Base-by-base conservation (phyloP, 179 eudicot genomes). In the Corrigiola litoralis region DNA sequence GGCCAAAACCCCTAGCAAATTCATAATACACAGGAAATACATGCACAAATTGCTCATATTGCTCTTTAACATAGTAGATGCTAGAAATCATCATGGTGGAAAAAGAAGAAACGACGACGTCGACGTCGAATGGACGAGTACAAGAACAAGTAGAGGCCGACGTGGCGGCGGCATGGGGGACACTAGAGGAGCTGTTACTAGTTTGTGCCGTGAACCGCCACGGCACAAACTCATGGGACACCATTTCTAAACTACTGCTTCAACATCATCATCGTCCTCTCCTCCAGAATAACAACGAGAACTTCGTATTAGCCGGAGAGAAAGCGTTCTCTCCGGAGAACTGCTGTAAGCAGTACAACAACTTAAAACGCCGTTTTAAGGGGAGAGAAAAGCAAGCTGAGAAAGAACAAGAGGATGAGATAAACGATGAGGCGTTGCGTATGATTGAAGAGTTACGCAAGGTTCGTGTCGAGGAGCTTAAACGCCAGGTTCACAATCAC, bases 171-270 rank as follows among this genome's bases (percentile, higher is more conserved):
- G 40, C 70, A 28, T 82, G 86, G 86, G 81, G 83, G 21, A 79
- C 81, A 32, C 76, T 73, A 37, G 86, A 79, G 59, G 81, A 82
- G 75, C 71, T 82, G 1, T 48, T 82, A 61, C 63, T 82, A 27
- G 86, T 70, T 42, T 82, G 77, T 56, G 83, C 86, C 52, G 79
- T 82, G 17, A 76, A 50, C 49, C 86, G 86, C 31, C 81, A 76
- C 61, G 86, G 86, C 1, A 33, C 68, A 11, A 32, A 68, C 44
- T 64, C 74, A 59, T 76, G 86, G 86, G 86, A 76, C 63, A 79
- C 80, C 68, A 71, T 82, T 46, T n/a, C n/a, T n/a, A n/a, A n/a
- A 66, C 83, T 67, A 36, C 23, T 1, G 86, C 71, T 82, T 25
- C 77, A 56, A 7, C 63, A 56, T 23, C 83, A 77, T 17, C 68